Base-by-base conservation (phyloP, 345 rosid genomes). In the Chamaenerion angustifolium region DNA sequence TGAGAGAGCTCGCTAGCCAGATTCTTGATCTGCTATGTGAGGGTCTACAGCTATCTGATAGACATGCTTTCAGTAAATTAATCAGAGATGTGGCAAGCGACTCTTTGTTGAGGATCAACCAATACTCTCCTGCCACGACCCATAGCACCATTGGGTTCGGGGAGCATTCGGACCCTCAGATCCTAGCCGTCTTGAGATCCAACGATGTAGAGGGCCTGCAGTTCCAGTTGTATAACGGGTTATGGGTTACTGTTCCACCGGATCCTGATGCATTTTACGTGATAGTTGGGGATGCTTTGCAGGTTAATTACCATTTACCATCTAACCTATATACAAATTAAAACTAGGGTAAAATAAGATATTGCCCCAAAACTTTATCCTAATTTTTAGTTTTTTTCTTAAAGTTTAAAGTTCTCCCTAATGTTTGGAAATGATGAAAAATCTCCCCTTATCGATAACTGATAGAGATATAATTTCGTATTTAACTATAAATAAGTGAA, bases 151-250 rank as follows among this genome's bases (percentile, higher is more conserved):
- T 87, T 13, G 99, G 99, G 9, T 79, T 92, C 12, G 99, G 99
- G 3, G 99, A 82, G 68, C 96, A 92, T 55, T 80, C 96, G 19
- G 99, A 92, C 83, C 99, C 96, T 70, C 99, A 92, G 86, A 92
- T 92, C 66, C 41, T 92, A 63, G 80, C 99, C 54, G 52, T 92
- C 48, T 46, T 92, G 25, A 54, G 90, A 73, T 92, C 99, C 59
- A 92, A 92, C 86, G 95, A 82, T 19, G 99, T 80, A 6, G 78
- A 65, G 48, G 99, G 99, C 62, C 92, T 92, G 43, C 84, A 92
- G 64, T 76, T 92, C 54, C 64, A 67, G 60, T 48, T 76, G 48
- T 67, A 47, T 13, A 83, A 76, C 21, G 85, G 83, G 1, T 49
- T 72, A 5, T 92, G 96, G 96, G 71, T 82, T 64, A 82, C 95